A percentile compares a stretch with the other conserved stretches of the same genome.
These are phyloP conservation scores for Thalia dealbata DNA, from an alignment of 176 grass and related monocot species.

Conservation along the genomic window DNA sequence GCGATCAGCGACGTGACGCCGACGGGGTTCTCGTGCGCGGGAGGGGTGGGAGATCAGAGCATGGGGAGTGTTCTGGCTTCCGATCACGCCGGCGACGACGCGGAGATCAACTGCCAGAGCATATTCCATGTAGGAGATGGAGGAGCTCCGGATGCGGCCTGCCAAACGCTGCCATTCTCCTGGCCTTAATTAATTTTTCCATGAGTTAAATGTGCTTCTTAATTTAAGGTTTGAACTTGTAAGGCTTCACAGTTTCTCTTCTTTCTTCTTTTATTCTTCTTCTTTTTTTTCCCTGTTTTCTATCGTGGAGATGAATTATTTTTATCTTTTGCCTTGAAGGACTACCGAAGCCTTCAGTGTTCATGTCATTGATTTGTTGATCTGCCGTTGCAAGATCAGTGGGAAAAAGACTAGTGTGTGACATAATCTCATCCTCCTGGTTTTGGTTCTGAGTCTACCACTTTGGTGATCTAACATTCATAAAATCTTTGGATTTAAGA, in stretches of 20 bases:
- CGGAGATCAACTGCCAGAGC: slow-evolving; percentile 38
- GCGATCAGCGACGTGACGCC: slow-evolving; percentile 28
- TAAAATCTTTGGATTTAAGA: too few relatives aligned
- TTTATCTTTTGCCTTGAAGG: background rate
- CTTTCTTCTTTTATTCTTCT: too few relatives aligned
- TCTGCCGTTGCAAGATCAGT: background rate
- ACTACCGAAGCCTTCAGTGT: background rate
- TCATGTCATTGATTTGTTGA: background rate
- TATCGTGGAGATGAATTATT: background rate
- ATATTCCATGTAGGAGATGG: slow-evolving; percentile 39
- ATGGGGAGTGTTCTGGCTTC: slow-evolving; percentile 5
- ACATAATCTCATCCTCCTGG: too few relatives aligned
- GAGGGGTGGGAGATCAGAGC: slow-evolving; percentile 15
- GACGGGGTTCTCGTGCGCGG: slow-evolving; percentile 35
- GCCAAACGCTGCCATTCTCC: slow-evolving; percentile 43
- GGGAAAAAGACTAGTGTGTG: background rate
- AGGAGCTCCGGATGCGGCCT: slow-evolving; percentile 31
- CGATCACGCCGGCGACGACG: slow-evolving; percentile 6
- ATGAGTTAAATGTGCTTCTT: background rate
- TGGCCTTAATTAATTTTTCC: slow-evolving; percentile 25
- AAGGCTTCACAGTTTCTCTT: background rate
- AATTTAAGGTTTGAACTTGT: background rate
- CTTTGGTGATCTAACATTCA: too few relatives aligned
- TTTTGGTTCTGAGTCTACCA: too few relatives aligned
- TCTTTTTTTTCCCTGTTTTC: background rate